A percentile compares a stretch with the other conserved stretches of the same genome.
These are phyloP conservation scores for Gryganskiella cystojenkinii DNA, from an alignment of 192 early-diverging fungal species.

Conservation along the genomic window DNA sequence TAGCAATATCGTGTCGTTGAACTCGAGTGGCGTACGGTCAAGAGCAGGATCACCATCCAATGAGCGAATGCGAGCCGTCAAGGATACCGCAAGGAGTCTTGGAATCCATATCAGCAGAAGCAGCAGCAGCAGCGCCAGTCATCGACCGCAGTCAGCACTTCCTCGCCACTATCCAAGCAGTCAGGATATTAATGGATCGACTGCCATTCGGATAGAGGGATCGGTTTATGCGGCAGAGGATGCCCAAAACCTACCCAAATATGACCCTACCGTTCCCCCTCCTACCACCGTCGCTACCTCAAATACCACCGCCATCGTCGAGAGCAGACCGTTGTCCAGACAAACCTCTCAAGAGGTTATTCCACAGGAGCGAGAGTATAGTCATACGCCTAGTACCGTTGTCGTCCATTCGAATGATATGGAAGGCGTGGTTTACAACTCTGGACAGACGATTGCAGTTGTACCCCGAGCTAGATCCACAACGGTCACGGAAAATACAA, in stretches of 20 bases:
- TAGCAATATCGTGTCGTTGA: constrained; percentile 11
- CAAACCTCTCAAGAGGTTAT: constrained; percentile 5
- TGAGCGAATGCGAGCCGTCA: constrained; percentile 27
- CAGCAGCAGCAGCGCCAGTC: constrained; percentile 1
- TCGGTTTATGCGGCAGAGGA: neutral
- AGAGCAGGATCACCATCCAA: constrained; percentile 41
- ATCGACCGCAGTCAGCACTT: no score
- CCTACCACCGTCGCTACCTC: no score
- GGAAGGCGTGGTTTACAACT: constrained; percentile 19
- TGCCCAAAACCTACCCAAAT: neutral
- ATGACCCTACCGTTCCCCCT: no score
- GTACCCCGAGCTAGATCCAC: neutral
- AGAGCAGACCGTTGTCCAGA: neutral
- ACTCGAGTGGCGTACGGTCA: constrained; percentile 4
- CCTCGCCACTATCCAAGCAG: neutral
- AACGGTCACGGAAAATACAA: constrained; percentile 1
- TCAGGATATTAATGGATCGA: neutral
- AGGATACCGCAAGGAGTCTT: constrained; percentile 33
- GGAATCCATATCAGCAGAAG: constrained; percentile 24
- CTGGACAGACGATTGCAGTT: no score
- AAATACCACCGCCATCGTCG: neutral
- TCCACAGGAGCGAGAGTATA: neutral
- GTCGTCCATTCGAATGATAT: constrained; percentile 3
- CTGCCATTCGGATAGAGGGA: no score
- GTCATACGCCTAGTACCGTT: constrained; percentile 7